phyloP scores from a whole-genome alignment of 2,329 filamentous ascomycete genomes.

The Chrysosporium keratinophilum region DNA sequence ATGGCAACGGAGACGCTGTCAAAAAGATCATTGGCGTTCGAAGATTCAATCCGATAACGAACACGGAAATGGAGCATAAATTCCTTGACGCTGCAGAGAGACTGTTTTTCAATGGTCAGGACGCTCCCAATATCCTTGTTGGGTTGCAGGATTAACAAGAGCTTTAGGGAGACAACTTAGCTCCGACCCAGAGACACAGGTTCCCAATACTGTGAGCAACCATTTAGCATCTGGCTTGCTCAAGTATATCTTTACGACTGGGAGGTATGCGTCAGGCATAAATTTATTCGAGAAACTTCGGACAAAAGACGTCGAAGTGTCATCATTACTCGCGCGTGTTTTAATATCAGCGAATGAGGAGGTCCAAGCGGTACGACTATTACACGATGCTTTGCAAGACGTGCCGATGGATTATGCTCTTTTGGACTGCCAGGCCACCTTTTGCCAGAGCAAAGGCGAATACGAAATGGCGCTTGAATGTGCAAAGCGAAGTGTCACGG shows the following conservation, averaged over 20 bases:
- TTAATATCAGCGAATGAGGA: slow-evolving; percentile 93
- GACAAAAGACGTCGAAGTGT: slow-evolving; percentile 82
- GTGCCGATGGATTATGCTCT: slow-evolving; percentile 96
- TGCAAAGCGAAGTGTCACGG: slow-evolving; percentile 87
- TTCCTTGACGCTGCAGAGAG: slow-evolving; percentile 91
- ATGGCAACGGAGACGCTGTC: slow-evolving; percentile 87
- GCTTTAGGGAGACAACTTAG: slow-evolving; percentile 77
- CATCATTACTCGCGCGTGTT: slow-evolving; percentile 80
- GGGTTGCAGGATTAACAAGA: slow-evolving; percentile 18
- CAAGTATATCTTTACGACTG: slow-evolving; percentile 90
- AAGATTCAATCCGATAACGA: slow-evolving; percentile 94
- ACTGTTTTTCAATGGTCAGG: slow-evolving; percentile 77
- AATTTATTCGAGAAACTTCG: slow-evolving; percentile 96
- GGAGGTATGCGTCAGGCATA: slow-evolving; percentile 86
- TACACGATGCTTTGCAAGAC: slow-evolving; percentile 81
- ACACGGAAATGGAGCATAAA: slow-evolving; percentile 94
- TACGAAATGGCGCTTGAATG: slow-evolving; percentile 81
- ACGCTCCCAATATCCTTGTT: not conserved
- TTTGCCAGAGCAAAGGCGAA: slow-evolving; percentile 79
- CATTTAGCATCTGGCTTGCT: slow-evolving; percentile 88
- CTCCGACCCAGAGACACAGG: slow-evolving; percentile 92
- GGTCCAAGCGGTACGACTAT: slow-evolving; percentile 79
- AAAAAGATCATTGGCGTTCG: slow-evolving; percentile 96
- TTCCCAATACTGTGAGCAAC: slow-evolving; percentile 92
- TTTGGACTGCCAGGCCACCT: slow-evolving; percentile 86